phyloP scores from a whole-genome alignment of 2,329 filamentous ascomycete species.

The Lasiodiplodia citricola region DNA sequence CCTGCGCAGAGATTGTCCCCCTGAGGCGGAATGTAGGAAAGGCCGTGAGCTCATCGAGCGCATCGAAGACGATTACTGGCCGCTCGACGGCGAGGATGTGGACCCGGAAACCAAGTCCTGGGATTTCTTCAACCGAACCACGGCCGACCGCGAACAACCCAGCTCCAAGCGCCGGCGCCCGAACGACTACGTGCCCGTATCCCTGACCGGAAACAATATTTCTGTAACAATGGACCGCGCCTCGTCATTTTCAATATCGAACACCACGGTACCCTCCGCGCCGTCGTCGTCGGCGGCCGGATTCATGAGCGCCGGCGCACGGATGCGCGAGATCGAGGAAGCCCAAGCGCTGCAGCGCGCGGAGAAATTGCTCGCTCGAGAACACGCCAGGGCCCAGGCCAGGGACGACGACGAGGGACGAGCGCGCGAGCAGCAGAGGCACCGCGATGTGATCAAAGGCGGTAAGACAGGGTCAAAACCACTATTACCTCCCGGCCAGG shows the following conservation, averaged over 20 bases:
- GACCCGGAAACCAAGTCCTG: slow-evolving; percentile 37
- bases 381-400: slow-evolving; percentile 29
- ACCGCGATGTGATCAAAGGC: not conserved
- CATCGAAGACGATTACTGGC: slow-evolving; percentile 43
- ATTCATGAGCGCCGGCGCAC: slow-evolving; percentile 46
- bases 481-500: slow-evolving; percentile 51
- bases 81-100: slow-evolving; percentile 42
- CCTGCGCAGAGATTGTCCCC: slow-evolving; percentile 66
- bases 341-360: slow-evolving; percentile 15
- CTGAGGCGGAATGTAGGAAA: slow-evolving; percentile 43
- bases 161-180: slow-evolving; percentile 37
- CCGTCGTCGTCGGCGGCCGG: slow-evolving; percentile 31
- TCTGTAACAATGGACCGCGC: slow-evolving; percentile 40
- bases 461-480: not conserved
- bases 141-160: slow-evolving; percentile 7
- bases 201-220: not conserved
- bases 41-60: slow-evolving; percentile 36
- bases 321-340: slow-evolving; percentile 43
- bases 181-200: slow-evolving; percentile 27
- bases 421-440: not conserved
- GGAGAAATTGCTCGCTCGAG: slow-evolving; percentile 35
- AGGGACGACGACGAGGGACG: slow-evolving; percentile 31
- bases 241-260: slow-evolving; percentile 37
- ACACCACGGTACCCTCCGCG: slow-evolving; percentile 32
- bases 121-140: slow-evolving; percentile 20